Evolutionary conservation across 352 stramenopile species (phyloP).

Genomic region (Pythium phragmiticola): DNA sequence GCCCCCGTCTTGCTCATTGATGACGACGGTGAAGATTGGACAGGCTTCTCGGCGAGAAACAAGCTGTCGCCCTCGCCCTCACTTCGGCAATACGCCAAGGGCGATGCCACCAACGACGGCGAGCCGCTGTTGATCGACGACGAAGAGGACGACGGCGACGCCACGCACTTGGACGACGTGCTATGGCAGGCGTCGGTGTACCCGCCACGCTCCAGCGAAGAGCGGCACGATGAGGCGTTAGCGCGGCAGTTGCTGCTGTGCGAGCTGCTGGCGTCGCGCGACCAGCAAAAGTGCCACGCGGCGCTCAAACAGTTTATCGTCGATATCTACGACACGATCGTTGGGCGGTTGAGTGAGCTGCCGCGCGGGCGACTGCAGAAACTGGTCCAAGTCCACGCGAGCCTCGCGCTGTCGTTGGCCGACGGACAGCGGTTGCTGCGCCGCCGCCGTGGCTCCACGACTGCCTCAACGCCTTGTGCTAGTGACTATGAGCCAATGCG

Average conservation of each 20-base stretch:
- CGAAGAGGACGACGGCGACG: conserved; percentile 15
- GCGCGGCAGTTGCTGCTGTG: conserved; percentile 24
- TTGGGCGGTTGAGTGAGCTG: conserved; percentile 48
- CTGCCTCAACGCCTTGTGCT: conserved; percentile 10
- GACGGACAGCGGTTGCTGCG: conserved; percentile 35
- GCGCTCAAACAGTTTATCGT: conserved; percentile 68
- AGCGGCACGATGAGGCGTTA: conserved; percentile 31
- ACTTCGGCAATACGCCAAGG: background rate
- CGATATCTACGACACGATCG: conserved; percentile 66
- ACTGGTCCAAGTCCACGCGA: conserved; percentile 36
- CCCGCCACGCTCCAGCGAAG: conserved; percentile 19
- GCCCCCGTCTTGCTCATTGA: conserved; percentile 16
- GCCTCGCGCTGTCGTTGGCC: conserved; percentile 45
- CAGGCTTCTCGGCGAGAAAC: too few species aligned
- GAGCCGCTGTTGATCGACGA: background rate
- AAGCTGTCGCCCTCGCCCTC: background rate
- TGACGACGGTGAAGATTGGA: background rate
- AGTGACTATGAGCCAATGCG: conserved; percentile 16
- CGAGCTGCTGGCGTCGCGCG: conserved; percentile 35
- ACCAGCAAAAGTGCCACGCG: conserved; percentile 48
- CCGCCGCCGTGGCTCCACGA: background rate
- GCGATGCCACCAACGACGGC: background rate
- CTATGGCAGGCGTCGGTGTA: conserved; percentile 24
- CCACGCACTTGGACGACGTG: conserved; percentile 28
- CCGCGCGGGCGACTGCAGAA: conserved; percentile 20